Base-by-base conservation (phyloP, 768 basidiomycete genomes). In the Coprinopsis cinerea region DNA sequence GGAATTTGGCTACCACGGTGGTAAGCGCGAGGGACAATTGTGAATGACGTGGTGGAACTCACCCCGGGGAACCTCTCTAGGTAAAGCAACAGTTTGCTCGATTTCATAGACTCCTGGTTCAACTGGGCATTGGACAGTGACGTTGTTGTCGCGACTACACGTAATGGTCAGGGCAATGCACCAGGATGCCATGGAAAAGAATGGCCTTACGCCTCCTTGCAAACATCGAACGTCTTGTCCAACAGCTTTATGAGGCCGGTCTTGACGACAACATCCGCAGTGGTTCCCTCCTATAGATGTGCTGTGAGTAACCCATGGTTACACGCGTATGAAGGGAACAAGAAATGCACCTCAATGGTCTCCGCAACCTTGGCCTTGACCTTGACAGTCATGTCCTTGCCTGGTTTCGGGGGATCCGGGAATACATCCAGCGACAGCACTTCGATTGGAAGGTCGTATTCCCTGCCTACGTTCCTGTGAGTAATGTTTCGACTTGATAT, bases 141-240 rank as follows among this genome's bases (percentile, higher is more conserved):
- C 78, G 56, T 97, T 82, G 15, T 84, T 84, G 23, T 83, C 81
- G 47, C 77, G 77, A 26, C 94, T 95, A 57, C 7, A 39, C 42
- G 41, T 27, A 49, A 14, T 53, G 32, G 24, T 23, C 49, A 26
- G 53, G 52, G 13, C 20, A 39, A 24, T 32, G 17, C 27, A 47
- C 39, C 23, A 20, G 13, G 34, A 25, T 24, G 27, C 48, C 43
- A 20, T 23, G 26, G 51, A 46, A 17, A 17, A 80, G n/a, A n/a
- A n/a, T n/a, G n/a, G n/a, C n/a, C 93, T 60, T 73, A 96, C 90
- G 93, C 92, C 68, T 97, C 94, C 52, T 94, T 76, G 63, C 95
- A 98, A 26, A 97, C 67, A 56, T 97, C 91, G 57, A 97, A 95
- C 15, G 56, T 61, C 71, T 90, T 96, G 39, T 73, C 66, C 26